Percentiles rank a stretch among this genome's conserved stretches.
These are phyloP conservation scores for Neospora caninum DNA, from an alignment of 169 alveolate genomes.

Conservation along the genomic window DNA sequence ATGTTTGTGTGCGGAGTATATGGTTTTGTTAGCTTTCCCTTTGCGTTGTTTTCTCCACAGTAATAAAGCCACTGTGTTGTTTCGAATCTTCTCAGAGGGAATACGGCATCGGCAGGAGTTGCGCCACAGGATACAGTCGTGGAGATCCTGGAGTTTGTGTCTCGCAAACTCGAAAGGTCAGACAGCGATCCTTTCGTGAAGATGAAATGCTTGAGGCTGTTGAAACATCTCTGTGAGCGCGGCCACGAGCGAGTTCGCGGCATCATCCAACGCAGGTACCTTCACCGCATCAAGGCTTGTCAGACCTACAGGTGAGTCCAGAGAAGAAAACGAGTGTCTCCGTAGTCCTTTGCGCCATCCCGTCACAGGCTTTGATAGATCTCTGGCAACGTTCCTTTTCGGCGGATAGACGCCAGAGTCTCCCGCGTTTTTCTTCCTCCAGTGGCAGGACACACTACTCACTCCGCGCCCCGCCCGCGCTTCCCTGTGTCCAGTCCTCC, in stretches of 20 bases:
- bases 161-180: background rate
- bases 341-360: no score
- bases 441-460: no score
- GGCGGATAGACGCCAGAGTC: no score
- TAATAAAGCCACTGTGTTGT: background rate
- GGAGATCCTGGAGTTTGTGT: constrained; percentile 6
- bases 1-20: no score
- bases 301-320: constrained; percentile 30
- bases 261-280: background rate
- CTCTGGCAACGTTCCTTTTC: no score
- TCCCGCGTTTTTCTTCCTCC: no score
- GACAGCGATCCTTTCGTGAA: constrained; percentile 46
- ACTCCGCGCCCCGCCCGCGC: no score
- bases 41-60: background rate
- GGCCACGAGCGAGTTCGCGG: constrained; percentile 25
- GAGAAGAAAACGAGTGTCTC: no score
- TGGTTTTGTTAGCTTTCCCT: background rate
- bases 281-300: constrained; percentile 8
- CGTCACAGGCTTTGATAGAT: no score
- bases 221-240: constrained; percentile 38
- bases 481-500: no score
- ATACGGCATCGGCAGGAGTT: background rate
- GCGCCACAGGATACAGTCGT: background rate
- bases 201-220: constrained; percentile 6
- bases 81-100: background rate